Evolutionary conservation across 1,284 basidiomycete genomes (phyloP), one percentile per base, ranked within the genome.

Genomic region (Leccinum subspadiceum): DNA sequence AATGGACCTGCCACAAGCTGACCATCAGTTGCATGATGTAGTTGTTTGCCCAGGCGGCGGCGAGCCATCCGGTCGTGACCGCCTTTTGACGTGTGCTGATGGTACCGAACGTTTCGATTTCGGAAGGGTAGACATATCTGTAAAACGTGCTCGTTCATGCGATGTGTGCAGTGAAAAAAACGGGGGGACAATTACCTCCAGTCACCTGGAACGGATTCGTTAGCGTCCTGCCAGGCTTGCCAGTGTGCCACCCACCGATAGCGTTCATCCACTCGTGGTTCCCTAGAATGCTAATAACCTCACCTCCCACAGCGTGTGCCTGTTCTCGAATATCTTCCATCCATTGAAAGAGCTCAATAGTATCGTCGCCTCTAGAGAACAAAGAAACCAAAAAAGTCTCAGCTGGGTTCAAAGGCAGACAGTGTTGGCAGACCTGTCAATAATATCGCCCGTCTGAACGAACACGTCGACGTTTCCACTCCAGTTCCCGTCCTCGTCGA

Each of bases 191-290:
- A 33, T 68, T 73, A 90, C 87, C 92, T 85, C 92, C 93, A 94
- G 73, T 94, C 93, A 58, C 90, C 87, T 89, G 59, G 13, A 61
- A 29, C 6, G 60, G 60, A 48, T 57, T 52, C 57, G 54, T 64
- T 57, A 62, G 56, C 8, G 52, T 26, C 12, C 12, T 57, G 48
- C 51, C 31, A 59, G 51, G 37, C 15, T 24, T 22, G 8, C 20
- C 39, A 39, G 12, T 24, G 46, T 49, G 46, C 48, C 48, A 74
- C 79, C 56, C 63, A 85, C 90, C 90, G 64, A 95, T 87, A 7
- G 84, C 86, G 67, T 96, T 96, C 94, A 96, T 95, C 81, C 84
- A 86, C 69, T 93, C 92, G 64, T 94, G 92, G 68, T 95, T 98
- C n/a, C 95, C 95, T 26, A 96, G 76, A 60, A 93, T 81, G 15